Base-by-base conservation (phyloP, 768 basidiomycete genomes). In the Phylloporus sp. region DNA sequence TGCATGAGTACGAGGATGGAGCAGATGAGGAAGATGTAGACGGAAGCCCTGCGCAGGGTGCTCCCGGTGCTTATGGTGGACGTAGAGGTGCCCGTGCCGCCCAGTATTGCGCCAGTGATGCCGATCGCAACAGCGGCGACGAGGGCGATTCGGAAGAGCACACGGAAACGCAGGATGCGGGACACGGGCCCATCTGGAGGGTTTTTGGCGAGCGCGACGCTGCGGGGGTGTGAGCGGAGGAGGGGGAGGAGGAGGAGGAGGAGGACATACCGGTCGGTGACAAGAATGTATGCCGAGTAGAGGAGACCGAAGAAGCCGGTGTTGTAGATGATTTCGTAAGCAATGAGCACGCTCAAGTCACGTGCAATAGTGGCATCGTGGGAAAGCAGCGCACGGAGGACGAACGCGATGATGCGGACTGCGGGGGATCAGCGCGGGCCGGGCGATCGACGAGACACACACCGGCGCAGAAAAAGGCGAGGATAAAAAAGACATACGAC, bases 291-390 rank as follows among this genome's bases (percentile, higher is more conserved):
- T 3, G 63, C 61, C 0, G 67, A 72, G 56, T 62, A 64, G 40
- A 64, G 47, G 1, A 65, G 11, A 42, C 63, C 56, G 28, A 69
- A 72, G 64, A 72, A 70, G 26, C 69, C 70, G 1, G 57, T 59
- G 54, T 65, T 70, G 58, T 72, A 72, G 16, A 73, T 35, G 49
- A 72, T 60, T 49, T 60, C 50, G 18, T 66, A 64, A 15, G 71
- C 63, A 26, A 71, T 46, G 22, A 69, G 24, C 10, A 66, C 10
- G 42, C 60, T 27, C 28, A 60, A 0, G 20, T 65, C 60, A 22
- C 67, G 12, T 1, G 55, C 63, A 6, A 64, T 67, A 22, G 62
- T 28, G 1, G 52, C 12, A 6, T 57, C 64, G 36, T 26, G 12
- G 5, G 60, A 34, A 7, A 64, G 53, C 18, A 59, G 2, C 0